Evolutionary conservation across 179 eudicot species (phyloP).

Genomic region (Sideroxylon spinosum): DNA sequence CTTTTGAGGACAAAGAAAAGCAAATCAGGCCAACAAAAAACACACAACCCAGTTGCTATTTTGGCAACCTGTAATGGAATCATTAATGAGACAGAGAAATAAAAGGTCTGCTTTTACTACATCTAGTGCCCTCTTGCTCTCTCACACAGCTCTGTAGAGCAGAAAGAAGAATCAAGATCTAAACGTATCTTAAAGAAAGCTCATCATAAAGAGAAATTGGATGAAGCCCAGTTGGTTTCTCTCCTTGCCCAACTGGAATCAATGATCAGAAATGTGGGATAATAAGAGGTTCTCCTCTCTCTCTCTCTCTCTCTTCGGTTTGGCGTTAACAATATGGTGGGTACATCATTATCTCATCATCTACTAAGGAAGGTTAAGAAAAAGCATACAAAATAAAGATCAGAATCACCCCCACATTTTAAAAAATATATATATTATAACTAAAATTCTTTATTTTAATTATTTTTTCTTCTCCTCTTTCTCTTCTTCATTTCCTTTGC

Average conservation of each 20-base stretch:
- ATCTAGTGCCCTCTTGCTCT: not conserved
- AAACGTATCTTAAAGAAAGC: not conserved
- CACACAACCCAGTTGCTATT: slow-evolving; percentile 30
- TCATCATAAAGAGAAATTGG: not conserved
- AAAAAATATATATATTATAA: not conserved
- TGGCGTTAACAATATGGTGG: slow-evolving; percentile 9
- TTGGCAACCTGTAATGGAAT: slow-evolving; percentile 30
- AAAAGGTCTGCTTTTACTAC: slow-evolving; percentile 20
- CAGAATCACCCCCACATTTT: slow-evolving; percentile 18
- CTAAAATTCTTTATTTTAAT: not conserved
- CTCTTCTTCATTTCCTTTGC: slow-evolving; percentile 13
- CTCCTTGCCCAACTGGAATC: slow-evolving; percentile 16
- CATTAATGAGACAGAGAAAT: slow-evolving; percentile 25
- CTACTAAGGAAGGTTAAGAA: slow-evolving; percentile 16
- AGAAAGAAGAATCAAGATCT: not conserved
- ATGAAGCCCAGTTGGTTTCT: slow-evolving; percentile 10
- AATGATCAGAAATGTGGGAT: slow-evolving; percentile 15
- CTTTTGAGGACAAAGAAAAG: slow-evolving; percentile 18
- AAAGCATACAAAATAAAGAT: slow-evolving; percentile 17
- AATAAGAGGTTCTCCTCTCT: slow-evolving; percentile 11
- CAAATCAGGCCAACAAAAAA: slow-evolving; percentile 25
- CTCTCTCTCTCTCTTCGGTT: not conserved
- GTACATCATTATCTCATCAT: slow-evolving; percentile 19
- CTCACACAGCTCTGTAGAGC: slow-evolving; percentile 5
- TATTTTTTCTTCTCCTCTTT: not conserved